phyloP scores from a whole-genome alignment of 148 eudicot species.

The Spergularia bocconei region DNA sequence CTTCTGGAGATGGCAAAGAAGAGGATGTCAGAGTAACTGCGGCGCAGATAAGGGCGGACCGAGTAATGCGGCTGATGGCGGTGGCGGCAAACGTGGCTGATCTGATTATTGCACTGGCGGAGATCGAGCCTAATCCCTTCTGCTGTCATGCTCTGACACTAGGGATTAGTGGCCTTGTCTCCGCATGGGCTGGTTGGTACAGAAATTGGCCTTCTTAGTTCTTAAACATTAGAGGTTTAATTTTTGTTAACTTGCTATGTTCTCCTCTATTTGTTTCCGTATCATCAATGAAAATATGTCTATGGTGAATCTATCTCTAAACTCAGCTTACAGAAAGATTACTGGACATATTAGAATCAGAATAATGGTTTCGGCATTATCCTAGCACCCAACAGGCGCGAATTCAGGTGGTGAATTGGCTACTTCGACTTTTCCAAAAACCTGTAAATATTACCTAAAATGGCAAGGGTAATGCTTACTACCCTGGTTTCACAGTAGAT shows the following conservation, averaged over 20 bases:
- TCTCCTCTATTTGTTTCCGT: neutral
- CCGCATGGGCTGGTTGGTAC: slow-evolving; percentile 99
- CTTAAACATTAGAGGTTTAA: neutral
- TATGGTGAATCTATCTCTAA: neutral
- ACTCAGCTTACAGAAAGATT: neutral
- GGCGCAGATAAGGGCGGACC: slow-evolving; percentile 57
- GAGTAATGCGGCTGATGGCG: slow-evolving; percentile 89
- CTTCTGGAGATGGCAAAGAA: slow-evolving; percentile 19
- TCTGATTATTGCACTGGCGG: slow-evolving; percentile 79
- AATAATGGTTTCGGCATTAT: neutral
- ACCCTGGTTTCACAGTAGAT: too few relatives aligned
- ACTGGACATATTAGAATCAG: neutral
- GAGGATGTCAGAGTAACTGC: slow-evolving; percentile 33
- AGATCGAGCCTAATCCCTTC: slow-evolving; percentile 83
- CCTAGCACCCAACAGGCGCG: neutral
- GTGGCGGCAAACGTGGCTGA: slow-evolving; percentile 95
- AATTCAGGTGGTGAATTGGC: too few relatives aligned
- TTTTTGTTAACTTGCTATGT: neutral
- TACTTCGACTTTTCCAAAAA: too few relatives aligned
- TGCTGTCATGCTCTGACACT: slow-evolving; percentile 76
- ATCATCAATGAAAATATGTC: neutral
- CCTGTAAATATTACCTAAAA: too few relatives aligned
- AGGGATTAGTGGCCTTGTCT: slow-evolving; percentile 90
- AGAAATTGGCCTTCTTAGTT: slow-evolving; percentile 86
- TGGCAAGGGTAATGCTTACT: too few relatives aligned